Evolutionary conservation across 1,139 yeast species (phyloP), one percentile per base, ranked within the genome.

Genomic region (Hyphopichia fennica): DNA sequence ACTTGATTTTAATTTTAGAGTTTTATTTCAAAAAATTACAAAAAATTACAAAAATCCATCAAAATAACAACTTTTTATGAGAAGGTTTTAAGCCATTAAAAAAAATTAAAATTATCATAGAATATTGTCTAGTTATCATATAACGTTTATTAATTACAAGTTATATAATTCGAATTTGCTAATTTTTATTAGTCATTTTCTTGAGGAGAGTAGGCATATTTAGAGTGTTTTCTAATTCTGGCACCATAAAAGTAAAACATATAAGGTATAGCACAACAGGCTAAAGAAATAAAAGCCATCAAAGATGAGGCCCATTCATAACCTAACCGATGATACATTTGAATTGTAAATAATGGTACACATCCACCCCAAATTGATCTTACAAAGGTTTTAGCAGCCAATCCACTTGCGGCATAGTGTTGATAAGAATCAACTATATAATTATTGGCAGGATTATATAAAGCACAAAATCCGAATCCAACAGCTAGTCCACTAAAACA

Each of bases 331-430:
- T 81, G 85, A 60, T 84, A 84, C 89, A 85, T 84, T 62, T 85
- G 91, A 40, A 81, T 74, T n/a, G 90, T 84, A 59, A 84, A 84
- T 47, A 84, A 69, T 25, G 88, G 88, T 52, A 82, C 86, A 47
- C 77, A 76, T 3, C 27, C 30, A 27, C 25, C 38, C 38, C 32
- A 35, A 23, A 25, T 20, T 17, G 38, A 35, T 60, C 89, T 71
- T 35, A 81, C 74, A 51, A 82, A 78, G 1, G 87, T 82, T 60
- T 82, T 81, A 1, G 86, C 32, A 18, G 38, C 32, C 3, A 35
- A 11, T n/a, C 33, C 87, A 36, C 84, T 76, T 1, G 88, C 87
- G 3, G 88, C 88, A 55, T 80, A 82, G 57, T 81, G 85, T 53
- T 82, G 86, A 55, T 83, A 83, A 1, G 86, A 80, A 56, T 83